phyloP scores from a whole-genome alignment of 2,329 filamentous ascomycete genomes.

The Thermoascus crustaceus region DNA sequence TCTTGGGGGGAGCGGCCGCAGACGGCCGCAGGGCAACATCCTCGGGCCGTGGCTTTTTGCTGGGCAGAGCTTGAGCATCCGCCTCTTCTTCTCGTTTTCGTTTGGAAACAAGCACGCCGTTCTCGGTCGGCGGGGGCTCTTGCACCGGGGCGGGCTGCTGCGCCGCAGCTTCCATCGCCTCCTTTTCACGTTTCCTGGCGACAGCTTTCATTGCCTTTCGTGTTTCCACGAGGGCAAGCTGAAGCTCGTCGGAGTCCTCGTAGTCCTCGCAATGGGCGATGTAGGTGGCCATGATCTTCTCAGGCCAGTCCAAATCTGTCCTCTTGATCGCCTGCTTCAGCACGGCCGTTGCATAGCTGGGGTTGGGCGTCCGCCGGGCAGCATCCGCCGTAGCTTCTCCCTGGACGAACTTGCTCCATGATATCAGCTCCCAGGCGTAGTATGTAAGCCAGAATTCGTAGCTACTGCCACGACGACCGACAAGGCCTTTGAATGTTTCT shows the following conservation, averaged over 20 bases:
- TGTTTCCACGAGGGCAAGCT: constrained; percentile 64
- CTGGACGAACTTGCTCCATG: constrained; percentile 52
- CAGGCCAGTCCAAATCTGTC: constrained; percentile 42
- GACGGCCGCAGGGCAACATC: constrained; percentile 23
- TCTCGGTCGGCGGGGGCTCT: constrained; percentile 24
- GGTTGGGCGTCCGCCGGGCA: constrained; percentile 53
- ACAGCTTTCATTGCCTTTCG: constrained; percentile 60
- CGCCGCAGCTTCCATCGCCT: constrained; percentile 51
- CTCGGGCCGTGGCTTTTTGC: constrained; percentile 59
- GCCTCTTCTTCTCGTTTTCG: constrained; percentile 62
- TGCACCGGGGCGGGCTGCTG: constrained; percentile 17
- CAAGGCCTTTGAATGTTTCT: constrained; percentile 65
- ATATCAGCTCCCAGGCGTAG: constrained; percentile 83
- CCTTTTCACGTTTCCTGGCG: constrained; percentile 55
- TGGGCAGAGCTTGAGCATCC: constrained; percentile 44
- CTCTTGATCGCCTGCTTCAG: constrained; percentile 61
- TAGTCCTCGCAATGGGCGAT: constrained; percentile 70
- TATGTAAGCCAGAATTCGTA: constrained; percentile 93
- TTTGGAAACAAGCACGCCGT: constrained; percentile 43
- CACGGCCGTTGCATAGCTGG: constrained; percentile 65
- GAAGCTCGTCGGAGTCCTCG: constrained; percentile 67
- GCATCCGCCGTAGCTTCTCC: constrained; percentile 46
- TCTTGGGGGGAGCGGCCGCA: constrained; percentile 46
- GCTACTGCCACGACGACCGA: constrained; percentile 61
- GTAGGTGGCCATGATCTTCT: constrained; percentile 41